Evolutionary conservation across 2,329 filamentous ascomycete species (phyloP), one percentile per base, ranked within the genome.

Genomic region (Cryphonectria parasitica): DNA sequence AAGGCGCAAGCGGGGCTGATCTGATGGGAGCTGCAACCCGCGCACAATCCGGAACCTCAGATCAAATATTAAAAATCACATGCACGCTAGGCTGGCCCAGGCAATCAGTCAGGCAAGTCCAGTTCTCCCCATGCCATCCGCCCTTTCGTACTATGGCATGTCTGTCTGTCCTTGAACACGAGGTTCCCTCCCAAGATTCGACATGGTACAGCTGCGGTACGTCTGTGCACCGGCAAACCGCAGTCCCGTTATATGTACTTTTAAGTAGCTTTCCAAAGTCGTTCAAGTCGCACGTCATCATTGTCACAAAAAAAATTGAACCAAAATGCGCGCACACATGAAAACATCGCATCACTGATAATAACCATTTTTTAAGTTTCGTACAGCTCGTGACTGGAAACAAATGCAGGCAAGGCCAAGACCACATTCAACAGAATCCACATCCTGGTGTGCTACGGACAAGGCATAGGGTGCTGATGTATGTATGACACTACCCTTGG

Each of bases 11-110:
- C 58, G 58, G 34, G 56, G 58, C 58, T 61, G 58, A 34, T 39
- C 58, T 61, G 58, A 61, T 61, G 34, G 58, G 22, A 34, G 54
- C 25, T 58, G 54, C 54, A 58, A 31, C 31, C 34, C 58, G 19
- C 31, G 31, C 31, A 39, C 58, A 61, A 36, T 39, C 34, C 34
- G 17, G 31, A 34, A 61, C 34, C 22, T 34, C 58, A 34, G 58
- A 61, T 61, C 58, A 61, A 61, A 36, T 61, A 34, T 34, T 39
- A 61, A 61, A 10, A 39, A 34, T 34, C 58, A 61, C 58, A 39
- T 61, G 34, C 58, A 61, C 34, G 58, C 58, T 61, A 61, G 58
- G 58, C 58, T 39, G 34, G 34, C 10, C 34, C 58, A n/a, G 58
- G 58, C 58, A 49, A 49, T 49, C 45, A 49, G 45, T 49, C 45